Evolutionary conservation across 257 asterid species (phyloP), one percentile per base, ranked within the genome.

Genomic region (Scutellaria barbata): DNA sequence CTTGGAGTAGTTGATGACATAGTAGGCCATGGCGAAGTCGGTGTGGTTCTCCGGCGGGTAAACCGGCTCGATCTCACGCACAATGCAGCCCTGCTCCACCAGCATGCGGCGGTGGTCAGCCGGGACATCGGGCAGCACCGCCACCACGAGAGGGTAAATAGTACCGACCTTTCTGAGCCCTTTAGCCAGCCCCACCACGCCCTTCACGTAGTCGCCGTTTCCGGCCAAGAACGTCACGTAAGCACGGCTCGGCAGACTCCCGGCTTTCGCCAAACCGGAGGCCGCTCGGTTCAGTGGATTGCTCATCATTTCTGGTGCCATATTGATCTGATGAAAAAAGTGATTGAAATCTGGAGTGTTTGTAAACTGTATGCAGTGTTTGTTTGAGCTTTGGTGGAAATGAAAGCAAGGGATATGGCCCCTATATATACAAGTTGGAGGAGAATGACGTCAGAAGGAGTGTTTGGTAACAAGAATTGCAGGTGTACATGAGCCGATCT

Each of bases 141-240:
- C 86, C 72, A 84, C 88, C 52, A 84, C 88, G n/a, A 84, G 84
- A 0, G 86, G 88, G 81, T 84, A 81, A 4, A 76, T 67, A 30
- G 79, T 53, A 6, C 50, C 65, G 58, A 81, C 86, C 70, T 84
- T 84, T 77, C 88, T 62, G 61, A 84, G 11, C 2, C 88, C 88
- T 13, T 84, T 84, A 46, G 88, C 88, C 54, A 84, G 77, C 1
- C 88, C 88, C 25, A 84, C 82, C 48, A 84, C 88, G 68, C 88
- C 88, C 66, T 84, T 84, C 65, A 84, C 86, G 75, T 81, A 84
- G 81, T 84, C 88, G 10, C 85, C 85, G 71, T 55, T 58, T 6
- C 89, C 89, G 6, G 89, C 89, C 55, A 84, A 46, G 78, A 84
- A 84, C 10, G 89, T 84, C 16, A 81, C 89, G 81, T 74, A 84